Percentiles rank a stretch among this genome's conserved stretches.
phyloP scores from a whole-genome alignment of 2,329 filamentous ascomycete species.

The Hortaea werneckii region DNA sequence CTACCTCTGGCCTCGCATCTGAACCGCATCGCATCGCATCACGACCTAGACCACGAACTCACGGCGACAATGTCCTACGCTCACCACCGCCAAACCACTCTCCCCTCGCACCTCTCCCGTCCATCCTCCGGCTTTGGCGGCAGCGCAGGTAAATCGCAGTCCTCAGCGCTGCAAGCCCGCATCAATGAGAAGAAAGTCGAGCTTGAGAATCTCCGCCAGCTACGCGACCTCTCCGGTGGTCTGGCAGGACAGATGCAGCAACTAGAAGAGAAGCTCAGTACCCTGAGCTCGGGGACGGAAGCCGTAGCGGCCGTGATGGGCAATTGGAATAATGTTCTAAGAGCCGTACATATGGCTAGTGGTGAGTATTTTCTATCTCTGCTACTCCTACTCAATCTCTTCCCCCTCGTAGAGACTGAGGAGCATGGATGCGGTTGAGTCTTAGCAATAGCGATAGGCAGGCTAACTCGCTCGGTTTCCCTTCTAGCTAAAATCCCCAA shows the following conservation, averaged over 20 bases:
- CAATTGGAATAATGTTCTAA: slow-evolving; percentile 80
- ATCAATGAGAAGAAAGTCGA: slow-evolving; percentile 82
- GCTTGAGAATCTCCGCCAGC: slow-evolving; percentile 65
- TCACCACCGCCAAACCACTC: slow-evolving; percentile 23
- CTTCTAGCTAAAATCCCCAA: slow-evolving; percentile 57
- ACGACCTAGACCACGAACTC: no score
- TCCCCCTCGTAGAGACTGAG: neutral
- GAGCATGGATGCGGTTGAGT: no score
- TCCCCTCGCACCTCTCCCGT: slow-evolving; percentile 55
- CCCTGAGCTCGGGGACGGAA: slow-evolving; percentile 72
- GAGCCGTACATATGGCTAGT: slow-evolving; percentile 78
- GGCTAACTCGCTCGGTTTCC: no score
- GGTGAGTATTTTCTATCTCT: slow-evolving; percentile 41
- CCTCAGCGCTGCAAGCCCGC: slow-evolving; percentile 59
- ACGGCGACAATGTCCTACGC: slow-evolving; percentile 27
- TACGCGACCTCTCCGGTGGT: slow-evolving; percentile 68
- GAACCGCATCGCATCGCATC: no score
- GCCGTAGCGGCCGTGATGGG: slow-evolving; percentile 74
- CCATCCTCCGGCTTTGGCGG: slow-evolving; percentile 31
- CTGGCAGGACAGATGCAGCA: slow-evolving; percentile 75
- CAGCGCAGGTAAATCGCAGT: slow-evolving; percentile 42
- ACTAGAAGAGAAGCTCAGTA: slow-evolving; percentile 66
- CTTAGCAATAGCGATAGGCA: neutral
- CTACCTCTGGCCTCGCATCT: no score
- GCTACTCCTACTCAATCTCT: no score